phyloP scores from a whole-genome alignment of 305 asterid genomes.

The Withania somnifera region DNA sequence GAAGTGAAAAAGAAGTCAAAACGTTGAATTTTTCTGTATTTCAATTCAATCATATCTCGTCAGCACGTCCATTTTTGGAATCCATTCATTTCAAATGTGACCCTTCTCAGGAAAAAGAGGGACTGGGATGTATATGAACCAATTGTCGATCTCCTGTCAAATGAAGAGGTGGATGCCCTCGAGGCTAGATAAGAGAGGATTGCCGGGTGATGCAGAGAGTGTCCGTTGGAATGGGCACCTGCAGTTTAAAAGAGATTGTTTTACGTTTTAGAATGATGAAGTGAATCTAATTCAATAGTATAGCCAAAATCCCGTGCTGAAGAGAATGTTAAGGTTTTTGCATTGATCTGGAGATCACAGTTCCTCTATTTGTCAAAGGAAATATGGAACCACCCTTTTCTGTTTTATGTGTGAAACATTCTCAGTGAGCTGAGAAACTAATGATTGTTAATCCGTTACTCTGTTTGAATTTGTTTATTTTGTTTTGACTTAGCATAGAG shows the following conservation, averaged over 20 bases:
- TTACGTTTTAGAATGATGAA: background rate
- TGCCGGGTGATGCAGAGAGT: slow-evolving; percentile 17
- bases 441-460: background rate
- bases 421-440: background rate
- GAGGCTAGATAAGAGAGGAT: slow-evolving; percentile 78
- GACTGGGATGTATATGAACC: slow-evolving; percentile 86
- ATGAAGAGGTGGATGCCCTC: slow-evolving; percentile 72
- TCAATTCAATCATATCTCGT: background rate
- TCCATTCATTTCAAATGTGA: background rate
- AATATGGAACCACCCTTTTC: background rate
- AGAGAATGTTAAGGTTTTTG: background rate
- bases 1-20: no score
- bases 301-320: background rate
- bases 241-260: background rate
- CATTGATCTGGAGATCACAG: background rate
- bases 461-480: no score
- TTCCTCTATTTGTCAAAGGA: background rate
- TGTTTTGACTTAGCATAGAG: no score
- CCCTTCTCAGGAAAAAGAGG: slow-evolving; percentile 51
- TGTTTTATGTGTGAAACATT: background rate
- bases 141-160: slow-evolving; percentile 63
- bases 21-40: no score
- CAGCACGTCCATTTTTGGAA: background rate
- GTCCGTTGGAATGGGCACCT: background rate
- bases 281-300: background rate